These are phyloP conservation scores for Hemileccinum impolitum DNA, from an alignment of 768 basidiomycete species.

Conservation along the genomic window DNA sequence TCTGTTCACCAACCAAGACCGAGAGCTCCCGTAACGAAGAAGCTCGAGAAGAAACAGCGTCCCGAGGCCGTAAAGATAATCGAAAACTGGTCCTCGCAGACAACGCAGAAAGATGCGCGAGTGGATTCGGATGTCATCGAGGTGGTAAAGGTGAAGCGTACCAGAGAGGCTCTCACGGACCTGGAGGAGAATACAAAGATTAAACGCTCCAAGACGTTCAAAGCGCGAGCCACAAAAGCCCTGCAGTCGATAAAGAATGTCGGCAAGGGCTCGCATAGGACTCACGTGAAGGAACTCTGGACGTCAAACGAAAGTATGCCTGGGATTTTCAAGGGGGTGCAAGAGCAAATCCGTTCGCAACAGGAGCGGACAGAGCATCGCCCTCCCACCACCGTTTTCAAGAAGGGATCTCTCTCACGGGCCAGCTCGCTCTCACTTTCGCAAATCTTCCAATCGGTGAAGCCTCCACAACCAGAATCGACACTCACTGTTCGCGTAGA, in stretches of 20 bases:
- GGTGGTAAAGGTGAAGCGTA: constrained; percentile 54
- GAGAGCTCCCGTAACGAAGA: constrained; percentile 12
- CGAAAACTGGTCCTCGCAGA: constrained; percentile 16
- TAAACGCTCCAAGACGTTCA: constrained; percentile 42
- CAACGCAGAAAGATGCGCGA: constrained; percentile 35
- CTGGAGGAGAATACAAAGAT: constrained; percentile 21
- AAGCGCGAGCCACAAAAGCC: constrained; percentile 44
- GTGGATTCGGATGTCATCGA: constrained; percentile 54
- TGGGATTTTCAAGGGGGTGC: constrained; percentile 25
- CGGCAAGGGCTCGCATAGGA: constrained; percentile 34
- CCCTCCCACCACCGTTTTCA: constrained; percentile 13
- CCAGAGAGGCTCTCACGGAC: constrained; percentile 21
- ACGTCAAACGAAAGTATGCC: constrained; percentile 27
- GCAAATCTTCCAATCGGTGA: constrained; percentile 22
- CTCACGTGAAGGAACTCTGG: constrained; percentile 40
- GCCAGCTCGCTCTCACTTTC: constrained; percentile 32
- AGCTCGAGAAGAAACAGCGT: constrained; percentile 31
- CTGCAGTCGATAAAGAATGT: constrained; percentile 45
- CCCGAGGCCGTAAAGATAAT: constrained; percentile 26
- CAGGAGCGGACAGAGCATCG: constrained; percentile 12
- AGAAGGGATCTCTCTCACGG: constrained; percentile 28
- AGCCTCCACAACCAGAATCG: constrained; percentile 27
- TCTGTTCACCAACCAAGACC: constrained; percentile 8
- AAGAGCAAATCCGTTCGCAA: constrained; percentile 20
- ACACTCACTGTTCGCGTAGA: constrained; percentile 22